Evolutionary conservation across 192 early-diverging fungal genomes (phyloP), one percentile per base, ranked within the genome.

Genomic region (Entomortierella beljakovae): DNA sequence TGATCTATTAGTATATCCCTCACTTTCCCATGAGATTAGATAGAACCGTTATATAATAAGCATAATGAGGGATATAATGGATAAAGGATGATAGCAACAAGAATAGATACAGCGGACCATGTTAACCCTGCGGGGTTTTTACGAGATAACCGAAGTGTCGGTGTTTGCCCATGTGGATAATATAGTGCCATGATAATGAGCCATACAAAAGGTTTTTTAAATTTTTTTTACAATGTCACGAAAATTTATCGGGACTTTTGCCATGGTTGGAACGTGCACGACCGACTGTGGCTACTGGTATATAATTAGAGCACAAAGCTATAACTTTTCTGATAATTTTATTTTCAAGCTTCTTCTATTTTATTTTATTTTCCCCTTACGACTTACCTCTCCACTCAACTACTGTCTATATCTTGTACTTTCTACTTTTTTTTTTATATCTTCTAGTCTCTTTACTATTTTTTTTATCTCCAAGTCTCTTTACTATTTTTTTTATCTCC

Each of bases 181-280:
- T 50, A 25, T 18, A n/a, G n/a, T n/a, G n/a, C n/a, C n/a, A n/a
- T n/a, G n/a, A n/a, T n/a, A n/a, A n/a, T n/a, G n/a, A n/a, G n/a
- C n/a, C n/a, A n/a, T n/a, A n/a, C n/a, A n/a, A n/a, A n/a, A n/a
- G n/a, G n/a, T n/a, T n/a, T n/a, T n/a, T n/a, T n/a, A n/a, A n/a
- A n/a, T n/a, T n/a, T 8, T 33, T 15, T 15, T 22, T 15, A 32
- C 3, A 22, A 57, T 38, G 56, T 29, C 34, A 71, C 61, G 69
- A 63, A 48, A 63, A 63, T 71, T 71, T 63, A 16, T 61, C 68
- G 68, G 68, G 46, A 58, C 4, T 8, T 20, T 23, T n/a, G 28
- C 29, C 15, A 15, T 23, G 57, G 42, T 16, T 60, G 67, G 67
- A 51, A 53, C 67, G 67, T 69, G 67, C 67, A 50, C 67, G 53